Evolutionary conservation across 2,329 filamentous ascomycete species (phyloP).

Genomic region (Dothistroma septosporum): DNA sequence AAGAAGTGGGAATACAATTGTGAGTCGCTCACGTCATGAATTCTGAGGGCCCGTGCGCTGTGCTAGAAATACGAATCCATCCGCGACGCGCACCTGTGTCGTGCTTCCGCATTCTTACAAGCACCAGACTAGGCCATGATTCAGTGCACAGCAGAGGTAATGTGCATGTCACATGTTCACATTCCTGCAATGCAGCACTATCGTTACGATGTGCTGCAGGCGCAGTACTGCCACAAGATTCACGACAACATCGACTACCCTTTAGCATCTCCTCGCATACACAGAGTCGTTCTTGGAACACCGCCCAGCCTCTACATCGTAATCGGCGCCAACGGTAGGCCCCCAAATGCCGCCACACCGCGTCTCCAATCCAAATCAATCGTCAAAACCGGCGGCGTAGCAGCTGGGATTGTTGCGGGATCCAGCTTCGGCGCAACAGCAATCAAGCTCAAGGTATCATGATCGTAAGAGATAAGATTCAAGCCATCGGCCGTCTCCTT

Average conservation of each 20-base stretch:
- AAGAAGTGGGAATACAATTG: neutral
- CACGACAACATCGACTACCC: too few species aligned
- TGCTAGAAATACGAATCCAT: neutral
- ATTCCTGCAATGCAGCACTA: too few species aligned
- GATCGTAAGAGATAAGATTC: slow-evolving; percentile 23
- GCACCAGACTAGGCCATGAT: too few species aligned
- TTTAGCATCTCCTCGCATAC: too few species aligned
- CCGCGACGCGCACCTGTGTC: neutral
- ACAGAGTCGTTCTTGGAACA: too few species aligned
- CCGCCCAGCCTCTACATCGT: neutral
- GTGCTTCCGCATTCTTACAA: neutral
- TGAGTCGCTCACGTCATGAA: neutral
- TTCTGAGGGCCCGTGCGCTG: neutral
- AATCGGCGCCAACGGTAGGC: slow-evolving; percentile 18
- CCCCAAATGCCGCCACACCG: slow-evolving; percentile 21
- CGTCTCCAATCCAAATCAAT: slow-evolving; percentile 23
- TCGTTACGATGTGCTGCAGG: too few species aligned
- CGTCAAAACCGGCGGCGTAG: slow-evolving; percentile 18
- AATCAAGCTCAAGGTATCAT: slow-evolving; percentile 21
- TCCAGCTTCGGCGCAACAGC: slow-evolving; percentile 22
- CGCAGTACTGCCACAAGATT: too few species aligned
- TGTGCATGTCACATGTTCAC: too few species aligned
- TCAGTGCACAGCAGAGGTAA: too few species aligned
- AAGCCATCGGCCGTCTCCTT: slow-evolving; percentile 21
- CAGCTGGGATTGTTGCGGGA: slow-evolving; percentile 17